These are phyloP conservation scores for Boletus edulis DNA, from an alignment of 768 basidiomycete genomes.

Conservation along the genomic window DNA sequence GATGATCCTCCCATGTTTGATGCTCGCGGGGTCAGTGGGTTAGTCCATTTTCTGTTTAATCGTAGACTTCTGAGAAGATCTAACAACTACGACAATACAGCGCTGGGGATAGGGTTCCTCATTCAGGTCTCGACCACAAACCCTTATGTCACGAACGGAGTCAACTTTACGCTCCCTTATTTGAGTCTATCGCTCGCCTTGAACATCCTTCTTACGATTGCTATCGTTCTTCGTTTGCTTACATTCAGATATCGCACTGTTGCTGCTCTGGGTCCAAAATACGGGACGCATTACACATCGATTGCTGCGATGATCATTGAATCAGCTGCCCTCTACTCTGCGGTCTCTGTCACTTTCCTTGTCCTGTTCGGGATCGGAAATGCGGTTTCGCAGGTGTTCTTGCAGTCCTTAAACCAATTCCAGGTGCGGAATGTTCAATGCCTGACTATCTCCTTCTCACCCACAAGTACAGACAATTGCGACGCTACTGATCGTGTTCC, in stretches of 20 bases:
- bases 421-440: slow-evolving; percentile 18
- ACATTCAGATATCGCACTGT: slow-evolving; percentile 11
- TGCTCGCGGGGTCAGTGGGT: slow-evolving; percentile 9
- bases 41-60: neutral
- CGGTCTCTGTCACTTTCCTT: slow-evolving; percentile 29
- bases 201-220: slow-evolving; percentile 33
- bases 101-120: slow-evolving; percentile 6
- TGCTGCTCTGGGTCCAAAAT: slow-evolving; percentile 19
- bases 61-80: neutral
- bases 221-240: slow-evolving; percentile 31
- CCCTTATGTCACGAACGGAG: slow-evolving; percentile 1
- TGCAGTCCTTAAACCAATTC: slow-evolving; percentile 27
- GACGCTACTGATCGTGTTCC: slow-evolving; percentile 8
- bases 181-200: slow-evolving; percentile 27
- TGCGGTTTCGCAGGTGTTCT: slow-evolving; percentile 27
- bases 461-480: neutral
- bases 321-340: slow-evolving; percentile 31
- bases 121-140: slow-evolving; percentile 13
- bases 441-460: neutral
- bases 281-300: slow-evolving; percentile 29
- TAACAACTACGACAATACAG: neutral
- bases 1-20: slow-evolving; percentile 8
- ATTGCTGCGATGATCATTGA: slow-evolving; percentile 37
- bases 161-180: slow-evolving; percentile 24
- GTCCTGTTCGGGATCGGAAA: slow-evolving; percentile 22